phyloP scores from a whole-genome alignment of 306 rosid species.

The Vigna angularis region DNA sequence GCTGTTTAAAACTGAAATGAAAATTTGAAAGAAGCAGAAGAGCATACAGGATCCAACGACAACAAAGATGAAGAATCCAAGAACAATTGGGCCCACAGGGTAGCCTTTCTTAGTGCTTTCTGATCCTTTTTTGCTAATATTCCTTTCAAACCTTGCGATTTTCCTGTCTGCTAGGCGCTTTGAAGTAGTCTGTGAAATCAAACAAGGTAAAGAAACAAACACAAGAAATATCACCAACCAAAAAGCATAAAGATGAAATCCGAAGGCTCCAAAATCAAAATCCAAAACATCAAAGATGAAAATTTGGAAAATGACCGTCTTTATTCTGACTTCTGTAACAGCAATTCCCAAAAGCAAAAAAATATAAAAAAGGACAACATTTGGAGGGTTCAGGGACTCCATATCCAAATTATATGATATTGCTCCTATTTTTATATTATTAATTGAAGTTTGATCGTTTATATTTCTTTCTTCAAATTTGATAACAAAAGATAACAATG shows the following conservation, averaged over 20 bases:
- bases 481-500: too few relatives aligned
- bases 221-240: conserved; percentile 1
- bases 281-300: background rate
- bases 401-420: too few relatives aligned
- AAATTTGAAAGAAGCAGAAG: conserved; percentile 5
- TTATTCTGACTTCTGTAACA: background rate
- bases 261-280: background rate
- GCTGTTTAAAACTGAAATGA: background rate
- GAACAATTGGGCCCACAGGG: conserved; percentile 57
- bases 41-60: conserved; percentile 68
- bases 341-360: background rate
- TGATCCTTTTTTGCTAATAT: conserved; percentile 54
- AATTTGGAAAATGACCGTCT: background rate
- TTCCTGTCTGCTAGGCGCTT: conserved; percentile 74
- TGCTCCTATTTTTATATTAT: background rate
- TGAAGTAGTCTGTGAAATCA: conserved; percentile 69
- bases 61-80: conserved; percentile 62
- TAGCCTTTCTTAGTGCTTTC: conserved; percentile 64
- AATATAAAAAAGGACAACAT: background rate
- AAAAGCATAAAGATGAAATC: background rate
- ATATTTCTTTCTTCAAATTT: background rate
- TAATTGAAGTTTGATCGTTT: background rate
- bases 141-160: conserved; percentile 75
- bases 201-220: background rate
- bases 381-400: background rate